phyloP scores from a whole-genome alignment of 2,329 filamentous ascomycete genomes.

The Phyllachora maydis region DNA sequence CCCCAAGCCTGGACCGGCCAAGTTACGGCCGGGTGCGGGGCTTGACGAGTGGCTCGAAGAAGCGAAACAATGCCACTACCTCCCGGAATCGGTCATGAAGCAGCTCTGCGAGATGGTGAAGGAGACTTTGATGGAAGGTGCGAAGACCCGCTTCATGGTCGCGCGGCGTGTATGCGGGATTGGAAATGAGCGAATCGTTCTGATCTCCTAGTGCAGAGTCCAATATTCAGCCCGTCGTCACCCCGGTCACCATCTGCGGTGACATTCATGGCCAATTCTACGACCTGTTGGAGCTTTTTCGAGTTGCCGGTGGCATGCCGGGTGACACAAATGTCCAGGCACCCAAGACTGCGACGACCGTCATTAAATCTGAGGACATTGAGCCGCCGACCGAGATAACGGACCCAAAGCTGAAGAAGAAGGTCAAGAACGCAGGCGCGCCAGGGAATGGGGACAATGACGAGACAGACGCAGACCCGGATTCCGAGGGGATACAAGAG shows the following conservation, averaged over 20 bases:
- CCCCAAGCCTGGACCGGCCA: constrained; percentile 80
- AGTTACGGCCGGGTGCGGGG: constrained; percentile 61
- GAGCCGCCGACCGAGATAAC: constrained; percentile 81
- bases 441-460: constrained; percentile 25
- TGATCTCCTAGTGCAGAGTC: constrained; percentile 48
- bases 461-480: constrained; percentile 19
- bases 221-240: constrained; percentile 95
- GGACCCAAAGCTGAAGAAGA: constrained; percentile 70
- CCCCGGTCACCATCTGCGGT: constrained; percentile 90
- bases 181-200: too few species aligned
- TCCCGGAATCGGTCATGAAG: constrained; percentile 95
- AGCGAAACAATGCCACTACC: constrained; percentile 91
- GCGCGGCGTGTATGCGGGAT: too few species aligned
- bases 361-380: constrained; percentile 80
- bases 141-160: too few species aligned
- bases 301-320: constrained; percentile 91
- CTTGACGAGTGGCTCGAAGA: constrained; percentile 93
- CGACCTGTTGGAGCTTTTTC: constrained; percentile 89
- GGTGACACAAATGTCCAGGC: constrained; percentile 53
- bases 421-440: constrained; percentile 47
- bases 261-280: constrained; percentile 99
- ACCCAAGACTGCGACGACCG: constrained; percentile 45
- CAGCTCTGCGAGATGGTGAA: constrained; percentile 97
- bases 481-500: constrained; percentile 14
- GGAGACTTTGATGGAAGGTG: constrained; percentile 95